Evolutionary conservation across 306 rosid species (phyloP), one percentile per base, ranked within the genome.

Genomic region (Sophora flavescens): DNA sequence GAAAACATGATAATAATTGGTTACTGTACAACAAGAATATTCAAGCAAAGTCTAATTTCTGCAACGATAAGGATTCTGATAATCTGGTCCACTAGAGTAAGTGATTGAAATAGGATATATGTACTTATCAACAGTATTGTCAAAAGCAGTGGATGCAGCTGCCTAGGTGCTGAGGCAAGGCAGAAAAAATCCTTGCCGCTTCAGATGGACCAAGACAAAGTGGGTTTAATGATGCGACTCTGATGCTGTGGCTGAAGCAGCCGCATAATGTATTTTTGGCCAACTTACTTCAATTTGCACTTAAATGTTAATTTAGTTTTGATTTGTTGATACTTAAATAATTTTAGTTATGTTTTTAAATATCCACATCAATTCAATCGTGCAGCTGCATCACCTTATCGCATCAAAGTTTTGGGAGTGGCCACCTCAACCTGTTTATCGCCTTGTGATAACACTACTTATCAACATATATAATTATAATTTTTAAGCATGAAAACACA

Each of bases 1-100:
- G 54, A 74, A 83, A 83, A 70, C 52, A 82, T 56, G 35, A 63
- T 1, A 13, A 75, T 58, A 70, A 71, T 54, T 8, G 28, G 77
- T 82, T 81, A 82, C 80, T 32, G 70, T 36, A 53, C 63, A 79
- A 63, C 68, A 74, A 14, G 18, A 78, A 75, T 63, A 68, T 42
- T 42, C 50, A 68, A 15, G 8, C 12, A 9, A 70, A 61, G 52
- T 68, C 47, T 42, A 81, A 18, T 14, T 62, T 70, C 77, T 41
- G 33, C 17, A 68, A 78, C 17, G 15, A 38, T 12, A 70, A 14
- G 6, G 50, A 51, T 35, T 69, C 75, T n/a, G n/a, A n/a, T n/a
- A n/a, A n/a, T n/a, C n/a, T 26, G 30, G 35, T 33, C 42, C n/a
- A 30, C 11, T 9, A 39, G 52, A 50, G 50, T 57, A 58, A 45